Conservation (phyloP, 1,139 yeast genomes). For the Suhomyces choctaworum region DNA sequence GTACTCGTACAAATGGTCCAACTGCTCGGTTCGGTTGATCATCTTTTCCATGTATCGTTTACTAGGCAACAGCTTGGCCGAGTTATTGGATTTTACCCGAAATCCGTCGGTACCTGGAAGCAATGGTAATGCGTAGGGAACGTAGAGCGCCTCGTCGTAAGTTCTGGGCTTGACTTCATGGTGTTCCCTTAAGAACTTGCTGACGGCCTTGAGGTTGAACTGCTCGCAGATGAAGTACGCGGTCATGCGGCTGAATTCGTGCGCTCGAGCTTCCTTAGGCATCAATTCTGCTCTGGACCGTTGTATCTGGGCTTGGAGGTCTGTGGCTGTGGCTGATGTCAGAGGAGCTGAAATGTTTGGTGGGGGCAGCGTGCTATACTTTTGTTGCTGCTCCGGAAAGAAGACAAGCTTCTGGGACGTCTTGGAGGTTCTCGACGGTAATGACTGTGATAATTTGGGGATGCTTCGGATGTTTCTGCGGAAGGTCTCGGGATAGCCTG, state of each 20-base stretch:
- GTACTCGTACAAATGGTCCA: slow-evolving; percentile 89
- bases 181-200: slow-evolving; percentile 61
- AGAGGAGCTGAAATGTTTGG: slow-evolving; percentile 16
- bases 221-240: slow-evolving; percentile 89
- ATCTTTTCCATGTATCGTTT: slow-evolving; percentile 70
- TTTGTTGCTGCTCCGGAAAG: slow-evolving; percentile 70
- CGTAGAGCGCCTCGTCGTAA: slow-evolving; percentile 89
- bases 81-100: slow-evolving; percentile 76
- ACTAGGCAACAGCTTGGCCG: slow-evolving; percentile 62
- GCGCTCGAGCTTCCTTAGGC: slow-evolving; percentile 67
- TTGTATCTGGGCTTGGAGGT: slow-evolving; percentile 37
- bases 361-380: slow-evolving; percentile 14
- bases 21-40: slow-evolving; percentile 77
- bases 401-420: slow-evolving; percentile 82
- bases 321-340: slow-evolving; percentile 14
- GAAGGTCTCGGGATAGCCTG: slow-evolving; percentile 3
- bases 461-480: slow-evolving; percentile 40
- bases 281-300: slow-evolving; percentile 69
- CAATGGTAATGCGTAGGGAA: slow-evolving; percentile 84
- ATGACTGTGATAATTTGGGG: slow-evolving; percentile 61
- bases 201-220: slow-evolving; percentile 62
- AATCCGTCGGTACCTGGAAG: slow-evolving; percentile 86
- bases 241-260: slow-evolving; percentile 78
- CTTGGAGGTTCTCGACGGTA: slow-evolving; percentile 86
- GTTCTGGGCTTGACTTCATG: slow-evolving; percentile 84